phyloP scores from a whole-genome alignment of 257 asterid genomes.

The Knoxia roxburghii region DNA sequence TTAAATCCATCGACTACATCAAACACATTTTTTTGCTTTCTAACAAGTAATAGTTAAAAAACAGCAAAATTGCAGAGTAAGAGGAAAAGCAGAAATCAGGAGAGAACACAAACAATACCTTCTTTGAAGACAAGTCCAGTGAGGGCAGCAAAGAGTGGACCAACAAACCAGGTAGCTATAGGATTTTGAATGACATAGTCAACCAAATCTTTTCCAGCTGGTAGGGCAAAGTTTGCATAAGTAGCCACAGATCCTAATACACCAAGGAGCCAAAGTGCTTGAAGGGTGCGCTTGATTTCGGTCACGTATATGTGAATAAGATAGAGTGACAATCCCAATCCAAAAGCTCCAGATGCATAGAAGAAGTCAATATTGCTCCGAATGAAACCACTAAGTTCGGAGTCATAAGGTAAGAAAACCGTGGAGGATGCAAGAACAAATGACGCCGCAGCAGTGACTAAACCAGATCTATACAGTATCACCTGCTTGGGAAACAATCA shows the following conservation, averaged over 20 bases:
- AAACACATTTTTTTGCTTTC: background rate
- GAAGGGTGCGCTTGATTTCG: slow-evolving; percentile 79
- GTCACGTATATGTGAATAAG: slow-evolving; percentile 90
- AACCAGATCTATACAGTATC: slow-evolving; percentile 68
- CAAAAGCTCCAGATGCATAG: slow-evolving; percentile 63
- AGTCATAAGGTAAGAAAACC: slow-evolving; percentile 43
- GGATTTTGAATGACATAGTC: slow-evolving; percentile 71
- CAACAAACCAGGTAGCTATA: slow-evolving; percentile 76
- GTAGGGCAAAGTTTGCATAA: slow-evolving; percentile 57
- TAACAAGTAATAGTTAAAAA: background rate
- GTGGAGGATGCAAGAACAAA: slow-evolving; percentile 65
- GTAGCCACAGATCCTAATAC: slow-evolving; percentile 61
- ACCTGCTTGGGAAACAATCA: slow-evolving; percentile 22
- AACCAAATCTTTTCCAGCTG: slow-evolving; percentile 54
- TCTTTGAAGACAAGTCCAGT: slow-evolving; percentile 96
- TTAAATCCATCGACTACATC: background rate
- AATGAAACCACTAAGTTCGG: slow-evolving; percentile 27
- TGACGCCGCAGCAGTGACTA: slow-evolving; percentile 75
- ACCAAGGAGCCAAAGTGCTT: slow-evolving; percentile 75
- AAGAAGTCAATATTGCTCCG: slow-evolving; percentile 41
- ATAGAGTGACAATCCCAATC: slow-evolving; percentile 68
- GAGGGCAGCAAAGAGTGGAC: slow-evolving; percentile 86
- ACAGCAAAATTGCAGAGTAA: background rate
- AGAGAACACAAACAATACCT: slow-evolving; percentile 33
- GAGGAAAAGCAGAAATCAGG: background rate